phyloP scores from a whole-genome alignment of 345 rosid species.

The Mangifera indica region DNA sequence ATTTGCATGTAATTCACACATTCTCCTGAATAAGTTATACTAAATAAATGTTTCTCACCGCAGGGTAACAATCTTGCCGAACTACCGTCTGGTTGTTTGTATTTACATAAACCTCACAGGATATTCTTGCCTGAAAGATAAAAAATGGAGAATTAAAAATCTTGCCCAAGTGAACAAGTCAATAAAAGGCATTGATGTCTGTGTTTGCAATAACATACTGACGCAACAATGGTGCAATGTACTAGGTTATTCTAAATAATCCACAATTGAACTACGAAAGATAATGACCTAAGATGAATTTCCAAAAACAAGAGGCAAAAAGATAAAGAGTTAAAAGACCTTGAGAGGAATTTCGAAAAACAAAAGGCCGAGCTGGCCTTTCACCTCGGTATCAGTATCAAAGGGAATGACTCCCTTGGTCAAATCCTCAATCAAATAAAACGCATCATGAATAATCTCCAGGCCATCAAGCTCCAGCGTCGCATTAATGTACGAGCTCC shows the following conservation, averaged over 20 bases:
- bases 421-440: constrained; percentile 75
- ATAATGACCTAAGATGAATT: constrained; percentile 49
- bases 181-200: not conserved
- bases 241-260: not conserved
- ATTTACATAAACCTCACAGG: constrained; percentile 72
- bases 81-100: constrained; percentile 55
- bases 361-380: constrained; percentile 61
- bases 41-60: constrained; percentile 42
- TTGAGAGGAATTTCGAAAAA: constrained; percentile 61
- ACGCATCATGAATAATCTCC: constrained; percentile 61
- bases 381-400: constrained; percentile 53
- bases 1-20: not conserved
- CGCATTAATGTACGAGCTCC: constrained; percentile 63
- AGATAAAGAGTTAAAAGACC: constrained; percentile 32
- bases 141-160: constrained; percentile 1
- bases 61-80: constrained; percentile 58
- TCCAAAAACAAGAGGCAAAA: constrained; percentile 45
- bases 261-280: not conserved
- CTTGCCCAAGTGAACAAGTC: not conserved
- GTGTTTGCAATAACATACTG: too few relatives aligned
- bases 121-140: constrained; percentile 59
- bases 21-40: not conserved
- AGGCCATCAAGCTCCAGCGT: constrained; percentile 75
- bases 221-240: too few relatives aligned
- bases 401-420: constrained; percentile 66